Conservation (phyloP, 345 rosid genomes). For the Abelmoschus esculentus region DNA sequence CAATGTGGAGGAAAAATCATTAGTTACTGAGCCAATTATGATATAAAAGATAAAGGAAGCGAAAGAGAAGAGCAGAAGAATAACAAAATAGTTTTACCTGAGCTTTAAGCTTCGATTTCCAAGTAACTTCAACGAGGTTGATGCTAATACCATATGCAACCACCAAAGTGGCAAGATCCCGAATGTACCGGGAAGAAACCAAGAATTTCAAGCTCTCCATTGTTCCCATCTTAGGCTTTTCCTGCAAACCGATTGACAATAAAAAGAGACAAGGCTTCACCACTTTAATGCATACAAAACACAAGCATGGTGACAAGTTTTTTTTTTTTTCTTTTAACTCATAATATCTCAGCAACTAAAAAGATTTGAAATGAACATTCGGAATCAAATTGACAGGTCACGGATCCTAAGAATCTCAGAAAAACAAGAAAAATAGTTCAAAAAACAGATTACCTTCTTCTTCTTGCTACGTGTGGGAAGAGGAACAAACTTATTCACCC, state of each 20-base stretch:
- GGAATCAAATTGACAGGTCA: neutral
- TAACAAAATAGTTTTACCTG: neutral
- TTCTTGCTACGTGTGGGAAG: neutral
- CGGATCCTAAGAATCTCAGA: neutral
- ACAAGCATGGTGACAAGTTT: neutral
- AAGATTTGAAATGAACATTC: too few species aligned
- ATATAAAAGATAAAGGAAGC: neutral
- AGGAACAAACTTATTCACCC: neutral
- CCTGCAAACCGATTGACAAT: neutral
- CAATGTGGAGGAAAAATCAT: neutral
- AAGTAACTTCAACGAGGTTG: neutral
- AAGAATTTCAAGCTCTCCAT: neutral
- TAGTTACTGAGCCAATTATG: neutral
- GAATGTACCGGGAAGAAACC: neutral
- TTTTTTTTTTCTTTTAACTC: too few species aligned
- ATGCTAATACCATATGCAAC: neutral
- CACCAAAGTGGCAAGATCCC: neutral
- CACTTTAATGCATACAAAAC: neutral
- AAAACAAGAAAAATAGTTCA: neutral
- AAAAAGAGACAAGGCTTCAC: neutral
- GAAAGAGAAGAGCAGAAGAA: neutral
- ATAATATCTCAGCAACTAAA: too few species aligned
- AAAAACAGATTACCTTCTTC: neutral
- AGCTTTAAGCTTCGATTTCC: neutral
- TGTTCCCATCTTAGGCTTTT: neutral